A percentile compares a stretch with the other conserved stretches of the same genome.
Evolutionary conservation across 1,284 basidiomycete genomes (phyloP).

Genomic region (Wolfiporia cocos): DNA sequence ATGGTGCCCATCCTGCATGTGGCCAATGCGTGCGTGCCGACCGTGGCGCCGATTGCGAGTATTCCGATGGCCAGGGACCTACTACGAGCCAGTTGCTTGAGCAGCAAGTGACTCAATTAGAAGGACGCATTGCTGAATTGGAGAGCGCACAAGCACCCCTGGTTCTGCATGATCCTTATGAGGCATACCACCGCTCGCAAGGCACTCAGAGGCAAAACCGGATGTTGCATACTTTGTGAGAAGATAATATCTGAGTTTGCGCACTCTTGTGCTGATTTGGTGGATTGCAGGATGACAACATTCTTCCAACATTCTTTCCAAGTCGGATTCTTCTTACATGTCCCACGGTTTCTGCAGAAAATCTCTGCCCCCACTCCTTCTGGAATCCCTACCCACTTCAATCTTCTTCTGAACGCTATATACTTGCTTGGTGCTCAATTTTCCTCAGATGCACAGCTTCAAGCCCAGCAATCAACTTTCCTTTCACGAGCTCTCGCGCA

Average conservation of each 20-base stretch:
- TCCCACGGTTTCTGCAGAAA: conserved; percentile 26
- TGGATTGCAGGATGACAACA: conserved; percentile 22
- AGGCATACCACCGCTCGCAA: conserved; percentile 9
- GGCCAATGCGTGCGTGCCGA: conserved; percentile 22
- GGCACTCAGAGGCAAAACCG: conserved; percentile 1
- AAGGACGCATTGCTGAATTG: conserved; percentile 23
- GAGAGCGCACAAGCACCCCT: conserved; percentile 18
- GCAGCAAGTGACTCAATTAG: conserved; percentile 17
- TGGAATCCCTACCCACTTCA: conserved; percentile 17
- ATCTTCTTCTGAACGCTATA: conserved; percentile 20
- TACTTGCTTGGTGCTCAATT: conserved; percentile 23
- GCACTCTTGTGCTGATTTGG: conserved; percentile 7
- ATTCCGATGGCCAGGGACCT: conserved; percentile 21
- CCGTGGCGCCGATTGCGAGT: conserved; percentile 25
- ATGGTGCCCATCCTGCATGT: conserved; percentile 24
- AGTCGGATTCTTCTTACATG: conserved; percentile 38
- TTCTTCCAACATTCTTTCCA: conserved; percentile 32
- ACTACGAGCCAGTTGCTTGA: conserved; percentile 25
- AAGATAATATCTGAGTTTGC: not conserved
- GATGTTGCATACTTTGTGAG: conserved; percentile 3
- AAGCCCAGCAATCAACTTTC: conserved; percentile 19
- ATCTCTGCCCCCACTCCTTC: conserved; percentile 18
- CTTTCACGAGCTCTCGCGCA: conserved; percentile 25
- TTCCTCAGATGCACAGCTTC: conserved; percentile 15
- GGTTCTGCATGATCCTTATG: conserved; percentile 22